Conservation (phyloP, 2,329 filamentous ascomycete species). For the Aspergillus hortae region DNA sequence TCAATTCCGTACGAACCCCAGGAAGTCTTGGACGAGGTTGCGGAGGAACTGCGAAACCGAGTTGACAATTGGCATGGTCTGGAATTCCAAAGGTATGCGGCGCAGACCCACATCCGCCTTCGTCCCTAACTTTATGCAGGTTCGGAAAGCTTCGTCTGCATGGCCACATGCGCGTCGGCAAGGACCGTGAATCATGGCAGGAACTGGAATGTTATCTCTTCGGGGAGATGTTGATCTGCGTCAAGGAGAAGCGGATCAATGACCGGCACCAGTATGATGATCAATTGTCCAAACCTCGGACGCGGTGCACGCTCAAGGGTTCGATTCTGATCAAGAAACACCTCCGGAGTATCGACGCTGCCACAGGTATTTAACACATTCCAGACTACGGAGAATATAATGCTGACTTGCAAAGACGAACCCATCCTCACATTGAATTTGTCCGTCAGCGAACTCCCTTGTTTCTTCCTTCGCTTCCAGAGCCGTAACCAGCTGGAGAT, state of each 20-base stretch:
- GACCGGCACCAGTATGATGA: conserved; percentile 60
- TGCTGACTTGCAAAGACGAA: conserved; percentile 55
- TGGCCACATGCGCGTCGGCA: conserved; percentile 86
- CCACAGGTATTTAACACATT: conserved; percentile 37
- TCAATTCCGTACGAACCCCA: conserved; percentile 71
- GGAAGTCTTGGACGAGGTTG: conserved; percentile 77
- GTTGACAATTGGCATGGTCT: conserved; percentile 99
- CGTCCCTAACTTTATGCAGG: conserved; percentile 41
- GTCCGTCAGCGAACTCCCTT: conserved; percentile 85
- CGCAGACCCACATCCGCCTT: neutral
- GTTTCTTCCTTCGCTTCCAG: conserved; percentile 89
- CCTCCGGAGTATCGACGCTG: conserved; percentile 78
- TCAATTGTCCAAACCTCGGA: conserved; percentile 55
- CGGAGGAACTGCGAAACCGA: conserved; percentile 76
- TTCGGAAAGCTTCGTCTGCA: conserved; percentile 91
- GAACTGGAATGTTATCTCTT: conserved; percentile 97
- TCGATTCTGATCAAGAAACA: conserved; percentile 99
- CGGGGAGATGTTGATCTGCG: conserved; percentile 97
- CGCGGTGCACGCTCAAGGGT: conserved; percentile 86
- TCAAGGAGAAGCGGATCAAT: conserved; percentile 85
- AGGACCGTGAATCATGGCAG: conserved; percentile 95
- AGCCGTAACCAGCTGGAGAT: conserved; percentile 75
- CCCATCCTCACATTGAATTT: conserved; percentile 83
- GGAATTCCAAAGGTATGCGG: conserved; percentile 71
- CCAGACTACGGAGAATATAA: neutral